Evolutionary conservation across 2,329 filamentous ascomycete species (phyloP).

Genomic region (Ramularia collo-cygni): DNA sequence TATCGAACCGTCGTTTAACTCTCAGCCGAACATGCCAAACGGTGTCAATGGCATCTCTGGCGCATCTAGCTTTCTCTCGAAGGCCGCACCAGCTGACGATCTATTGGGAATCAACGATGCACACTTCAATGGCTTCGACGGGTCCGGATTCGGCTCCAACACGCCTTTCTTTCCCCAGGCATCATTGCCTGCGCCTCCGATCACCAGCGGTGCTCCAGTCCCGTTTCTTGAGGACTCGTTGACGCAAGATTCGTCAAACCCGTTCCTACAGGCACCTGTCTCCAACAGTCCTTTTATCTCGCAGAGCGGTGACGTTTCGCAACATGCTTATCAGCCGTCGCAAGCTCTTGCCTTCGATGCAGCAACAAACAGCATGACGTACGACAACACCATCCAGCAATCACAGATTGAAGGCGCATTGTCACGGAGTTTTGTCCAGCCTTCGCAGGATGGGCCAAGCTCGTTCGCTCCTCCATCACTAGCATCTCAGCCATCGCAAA

Average conservation of each 20-base stretch:
- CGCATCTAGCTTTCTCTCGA: too few species aligned
- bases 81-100: too few species aligned
- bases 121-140: too few species aligned
- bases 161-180: too few species aligned
- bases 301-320: background rate
- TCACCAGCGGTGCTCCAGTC: too few species aligned
- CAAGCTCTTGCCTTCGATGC: slow-evolving; percentile 7
- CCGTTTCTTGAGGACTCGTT: background rate
- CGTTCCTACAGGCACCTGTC: slow-evolving; percentile 11
- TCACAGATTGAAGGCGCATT: slow-evolving; percentile 19
- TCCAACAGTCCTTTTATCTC: background rate
- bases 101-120: too few species aligned
- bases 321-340: background rate
- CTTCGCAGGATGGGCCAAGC: slow-evolving; percentile 2
- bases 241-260: slow-evolving; percentile 1
- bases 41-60: too few species aligned
- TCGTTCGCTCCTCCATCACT: slow-evolving; percentile 7
- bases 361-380: slow-evolving; percentile 2
- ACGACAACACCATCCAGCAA: slow-evolving; percentile 18
- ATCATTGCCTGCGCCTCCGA: too few species aligned
- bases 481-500: slow-evolving; percentile 14
- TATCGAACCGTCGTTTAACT: too few species aligned
- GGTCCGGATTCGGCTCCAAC: too few species aligned
- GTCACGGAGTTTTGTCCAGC: slow-evolving; percentile 18
- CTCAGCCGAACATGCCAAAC: too few species aligned